These are phyloP conservation scores for Phellinidium pouzarii DNA, from an alignment of 1,284 basidiomycete genomes.

Conservation along the genomic window DNA sequence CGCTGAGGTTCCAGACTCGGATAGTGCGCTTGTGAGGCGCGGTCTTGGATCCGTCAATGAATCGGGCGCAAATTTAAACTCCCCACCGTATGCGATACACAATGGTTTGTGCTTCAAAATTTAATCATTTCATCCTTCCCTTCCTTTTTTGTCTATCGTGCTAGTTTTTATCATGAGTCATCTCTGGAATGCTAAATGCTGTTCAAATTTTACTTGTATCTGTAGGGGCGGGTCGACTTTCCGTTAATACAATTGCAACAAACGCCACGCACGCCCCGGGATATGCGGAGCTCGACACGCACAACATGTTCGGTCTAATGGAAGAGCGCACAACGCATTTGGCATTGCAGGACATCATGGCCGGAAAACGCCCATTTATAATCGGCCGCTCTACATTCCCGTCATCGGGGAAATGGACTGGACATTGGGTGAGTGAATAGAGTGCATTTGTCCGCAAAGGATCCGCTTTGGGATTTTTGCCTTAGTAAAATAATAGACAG, in stretches of 20 bases:
- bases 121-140: conserved; percentile 12
- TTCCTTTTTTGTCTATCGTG: background rate
- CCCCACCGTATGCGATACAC: conserved; percentile 65
- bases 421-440: conserved; percentile 27
- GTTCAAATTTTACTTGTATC: too few relatives aligned
- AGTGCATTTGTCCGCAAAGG: background rate
- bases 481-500: background rate
- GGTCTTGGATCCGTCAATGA: conserved; percentile 43
- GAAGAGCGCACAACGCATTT: conserved; percentile 55
- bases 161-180: too few relatives aligned
- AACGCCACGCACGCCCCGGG: conserved; percentile 54
- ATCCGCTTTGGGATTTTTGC: background rate
- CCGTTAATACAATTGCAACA: conserved; percentile 45
- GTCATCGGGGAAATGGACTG: conserved; percentile 54
- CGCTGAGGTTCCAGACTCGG: background rate
- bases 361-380: conserved; percentile 56
- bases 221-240: conserved; percentile 41
- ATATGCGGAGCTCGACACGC: conserved; percentile 50
- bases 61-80: conserved; percentile 41
- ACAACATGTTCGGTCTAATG: conserved; percentile 64
- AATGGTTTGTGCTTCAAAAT: conserved; percentile 43
- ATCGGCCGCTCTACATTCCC: conserved; percentile 64
- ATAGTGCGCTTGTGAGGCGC: conserved; percentile 25
- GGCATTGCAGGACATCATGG: conserved; percentile 43
- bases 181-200: too few relatives aligned